phyloP scores from a whole-genome alignment of 2,329 filamentous ascomycete genomes.

The Curvularia hawaiiensis region DNA sequence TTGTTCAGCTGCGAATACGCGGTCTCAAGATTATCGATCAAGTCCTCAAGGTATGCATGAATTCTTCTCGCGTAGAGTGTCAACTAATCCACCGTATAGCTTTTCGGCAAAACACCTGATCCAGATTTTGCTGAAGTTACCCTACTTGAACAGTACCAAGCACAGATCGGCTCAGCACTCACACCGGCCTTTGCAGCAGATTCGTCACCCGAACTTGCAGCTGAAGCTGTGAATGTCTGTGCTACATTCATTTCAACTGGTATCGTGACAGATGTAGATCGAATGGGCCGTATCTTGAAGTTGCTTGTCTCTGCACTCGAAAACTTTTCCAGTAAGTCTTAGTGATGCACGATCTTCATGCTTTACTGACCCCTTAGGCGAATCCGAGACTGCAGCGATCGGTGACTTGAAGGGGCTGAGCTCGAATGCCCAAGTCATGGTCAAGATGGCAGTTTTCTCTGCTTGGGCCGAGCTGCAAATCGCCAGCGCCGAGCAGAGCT shows the following conservation, averaged over 20 bases:
- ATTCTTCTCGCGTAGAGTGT: neutral
- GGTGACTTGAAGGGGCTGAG: conserved; percentile 92
- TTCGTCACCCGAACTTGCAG: conserved; percentile 92
- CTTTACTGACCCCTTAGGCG: conserved; percentile 49
- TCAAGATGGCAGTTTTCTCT: conserved; percentile 95
- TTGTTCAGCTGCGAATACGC: conserved; percentile 86
- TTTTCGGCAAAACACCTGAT: conserved; percentile 94
- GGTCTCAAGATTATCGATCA: conserved; percentile 94
- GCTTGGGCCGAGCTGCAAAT: conserved; percentile 98
- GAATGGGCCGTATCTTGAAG: conserved; percentile 98
- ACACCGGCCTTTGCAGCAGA: conserved; percentile 96
- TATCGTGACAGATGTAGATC: conserved; percentile 94
- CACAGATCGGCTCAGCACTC: conserved; percentile 94
- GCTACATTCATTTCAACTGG: conserved; percentile 97
- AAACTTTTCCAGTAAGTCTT: conserved; percentile 73
- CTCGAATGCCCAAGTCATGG: conserved; percentile 97
- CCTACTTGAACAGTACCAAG: conserved; percentile 96
- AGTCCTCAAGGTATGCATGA: conserved; percentile 68
- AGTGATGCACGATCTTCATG: conserved; percentile 2
- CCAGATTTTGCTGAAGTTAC: conserved; percentile 98
- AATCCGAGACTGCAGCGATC: conserved; percentile 82
- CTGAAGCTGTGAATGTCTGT: conserved; percentile 95
- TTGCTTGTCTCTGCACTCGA: conserved; percentile 88
- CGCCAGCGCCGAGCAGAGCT: conserved; percentile 88
- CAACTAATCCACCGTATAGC: conserved; percentile 47